Percentiles rank a stretch among this genome's conserved stretches.
Evolutionary conservation across 2,329 filamentous ascomycete species (phyloP).

Genomic region (Atkinsonella texensis): DNA sequence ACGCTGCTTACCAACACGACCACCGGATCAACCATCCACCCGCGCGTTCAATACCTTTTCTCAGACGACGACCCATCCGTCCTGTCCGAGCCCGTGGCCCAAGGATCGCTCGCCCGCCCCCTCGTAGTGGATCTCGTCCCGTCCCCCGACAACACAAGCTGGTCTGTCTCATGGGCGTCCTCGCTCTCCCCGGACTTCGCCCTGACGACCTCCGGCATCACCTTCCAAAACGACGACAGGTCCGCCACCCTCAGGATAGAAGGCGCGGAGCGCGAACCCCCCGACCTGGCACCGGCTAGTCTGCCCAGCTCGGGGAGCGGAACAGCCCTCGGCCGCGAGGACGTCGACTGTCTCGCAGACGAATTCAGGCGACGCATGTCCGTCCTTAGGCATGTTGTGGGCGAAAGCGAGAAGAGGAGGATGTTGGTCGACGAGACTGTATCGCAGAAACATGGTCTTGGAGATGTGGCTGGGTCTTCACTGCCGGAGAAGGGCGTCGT

Average conservation of each 20-base stretch:
- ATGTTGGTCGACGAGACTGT: constrained; percentile 13
- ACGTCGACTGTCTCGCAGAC: constrained; percentile 38
- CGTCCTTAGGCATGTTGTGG: constrained; percentile 40
- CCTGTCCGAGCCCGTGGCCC: constrained; percentile 48
- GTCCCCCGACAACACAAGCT: constrained; percentile 27
- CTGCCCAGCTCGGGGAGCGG: constrained; percentile 19
- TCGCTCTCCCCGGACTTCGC: constrained; percentile 67
- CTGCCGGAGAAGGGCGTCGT: background rate
- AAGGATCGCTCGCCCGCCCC: constrained; percentile 29
- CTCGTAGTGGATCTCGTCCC: constrained; percentile 44
- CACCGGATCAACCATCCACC: constrained; percentile 68
- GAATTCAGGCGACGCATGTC: constrained; percentile 48
- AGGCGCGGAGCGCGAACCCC: constrained; percentile 25
- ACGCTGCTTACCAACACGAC: constrained; percentile 67
- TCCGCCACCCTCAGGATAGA: constrained; percentile 23
- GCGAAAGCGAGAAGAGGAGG: constrained; percentile 35
- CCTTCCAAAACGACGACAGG: constrained; percentile 20
- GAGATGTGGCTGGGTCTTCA: background rate
- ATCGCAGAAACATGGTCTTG: background rate
- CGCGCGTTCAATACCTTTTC: constrained; percentile 85
- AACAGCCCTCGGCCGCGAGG: constrained; percentile 26
- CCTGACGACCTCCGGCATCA: constrained; percentile 33
- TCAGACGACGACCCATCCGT: constrained; percentile 77
- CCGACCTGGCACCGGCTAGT: constrained; percentile 13
- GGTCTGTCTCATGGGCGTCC: constrained; percentile 53